Evolutionary conservation across 345 rosid genomes (phyloP), one percentile per base, ranked within the genome.

Genomic region (Eucalyptus albens): DNA sequence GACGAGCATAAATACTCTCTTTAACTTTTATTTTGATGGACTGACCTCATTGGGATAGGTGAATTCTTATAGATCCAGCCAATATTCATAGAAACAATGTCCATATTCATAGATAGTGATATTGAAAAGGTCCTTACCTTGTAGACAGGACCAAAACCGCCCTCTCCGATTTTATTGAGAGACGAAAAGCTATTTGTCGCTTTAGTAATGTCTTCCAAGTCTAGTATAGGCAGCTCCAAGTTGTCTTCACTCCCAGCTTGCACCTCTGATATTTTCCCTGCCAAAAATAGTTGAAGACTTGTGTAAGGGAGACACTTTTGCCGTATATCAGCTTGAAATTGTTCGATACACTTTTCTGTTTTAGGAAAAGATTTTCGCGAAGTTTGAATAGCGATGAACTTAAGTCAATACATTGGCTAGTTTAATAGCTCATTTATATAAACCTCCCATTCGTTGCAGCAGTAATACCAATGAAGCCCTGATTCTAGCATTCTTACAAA

Each of bases 131-230:
- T 65, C 27, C n/a, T 87, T 87, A 93, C 94, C 94, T 90, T 90
- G n/a, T 40, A 40, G 42, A 40, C 42, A 40, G 42, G 42, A 40
- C 42, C 42, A 40, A 40, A 40, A 40, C 42, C 42, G 42, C 42
- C 42, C 42, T 40, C 42, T 40, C 42, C 42, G 42, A 40, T 40
- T 40, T 40, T 40, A 40, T 40, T 40, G 42, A 40, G 42, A 40
- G 42, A 40, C 42, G 42, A 40, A 40, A 40, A 40, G 42, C 89
- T 88, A 77, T 90, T 17, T 2, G 95, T 93, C 4, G 95, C 95
- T 9, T 69, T 33, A 40, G 47, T 37, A 6, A 77, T 11, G 47
- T 11, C 83, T 40, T 77, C 47, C 83, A 77, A 77, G 29, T 77
- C 83, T 40, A 77, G 83, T 40, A 21, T 77, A 21, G 83, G 47